Percentiles rank a stretch among this genome's conserved stretches.
Conservation (phyloP, 2,329 filamentous ascomycete genomes). For the Didymella lethalis region DNA sequence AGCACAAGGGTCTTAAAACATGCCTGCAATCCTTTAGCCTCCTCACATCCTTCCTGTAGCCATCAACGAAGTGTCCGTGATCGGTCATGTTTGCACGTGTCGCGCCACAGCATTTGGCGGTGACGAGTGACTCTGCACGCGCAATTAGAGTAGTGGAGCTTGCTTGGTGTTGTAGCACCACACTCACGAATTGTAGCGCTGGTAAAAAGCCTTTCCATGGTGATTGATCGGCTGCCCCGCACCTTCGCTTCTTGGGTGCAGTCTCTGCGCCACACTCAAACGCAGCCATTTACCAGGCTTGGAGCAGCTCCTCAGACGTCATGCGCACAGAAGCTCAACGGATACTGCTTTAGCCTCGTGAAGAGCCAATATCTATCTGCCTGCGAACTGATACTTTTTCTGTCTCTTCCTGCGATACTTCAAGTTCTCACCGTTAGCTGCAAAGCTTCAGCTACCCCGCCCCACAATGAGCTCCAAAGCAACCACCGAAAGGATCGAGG, state of each 20-base stretch:
- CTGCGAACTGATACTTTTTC: neutral
- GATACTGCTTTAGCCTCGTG: constrained; percentile 15
- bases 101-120: constrained; percentile 25
- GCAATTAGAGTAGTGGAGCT: constrained; percentile 24
- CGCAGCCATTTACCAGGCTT: constrained; percentile 27
- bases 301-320: constrained; percentile 38
- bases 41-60: constrained; percentile 4
- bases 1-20: neutral
- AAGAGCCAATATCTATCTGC: neutral
- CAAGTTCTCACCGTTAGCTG: constrained; percentile 6
- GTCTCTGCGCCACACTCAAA: constrained; percentile 38
- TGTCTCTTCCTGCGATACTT: neutral
- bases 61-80: constrained; percentile 3
- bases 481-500: constrained; percentile 29
- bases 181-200: constrained; percentile 27
- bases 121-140: constrained; percentile 12
- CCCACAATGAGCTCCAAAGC: constrained; percentile 38
- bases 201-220: constrained; percentile 21
- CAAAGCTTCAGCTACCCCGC: constrained; percentile 32
- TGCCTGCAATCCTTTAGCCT: neutral
- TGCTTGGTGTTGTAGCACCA: constrained; percentile 15
- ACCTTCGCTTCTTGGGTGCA: constrained; percentile 31
- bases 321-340: constrained; percentile 27
- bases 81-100: constrained; percentile 10
- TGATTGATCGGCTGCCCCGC: constrained; percentile 36